Conservation (phyloP, 2,329 filamentous ascomycete genomes). For the Purpureocillium takamizusanense region DNA sequence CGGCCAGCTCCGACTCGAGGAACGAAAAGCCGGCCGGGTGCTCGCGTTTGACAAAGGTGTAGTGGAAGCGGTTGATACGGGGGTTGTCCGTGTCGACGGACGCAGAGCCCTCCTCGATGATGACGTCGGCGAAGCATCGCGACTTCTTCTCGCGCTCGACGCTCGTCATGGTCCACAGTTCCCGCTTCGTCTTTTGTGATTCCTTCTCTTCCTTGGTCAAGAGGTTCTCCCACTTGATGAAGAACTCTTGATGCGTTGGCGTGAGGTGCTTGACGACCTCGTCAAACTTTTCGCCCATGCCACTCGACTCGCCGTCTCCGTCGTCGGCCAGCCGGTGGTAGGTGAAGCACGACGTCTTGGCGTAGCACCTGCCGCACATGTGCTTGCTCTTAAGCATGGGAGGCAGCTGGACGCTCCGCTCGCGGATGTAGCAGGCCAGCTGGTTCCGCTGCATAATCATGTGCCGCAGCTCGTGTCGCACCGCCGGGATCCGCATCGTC, state of each 20-base stretch:
- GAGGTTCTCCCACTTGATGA: slow-evolving; percentile 88
- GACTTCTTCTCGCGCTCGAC: slow-evolving; percentile 78
- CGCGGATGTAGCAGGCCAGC: slow-evolving; percentile 74
- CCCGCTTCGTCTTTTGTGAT: slow-evolving; percentile 74
- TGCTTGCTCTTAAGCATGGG: slow-evolving; percentile 77
- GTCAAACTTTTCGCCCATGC: slow-evolving; percentile 72
- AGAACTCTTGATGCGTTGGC: slow-evolving; percentile 68
- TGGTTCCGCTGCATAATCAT: slow-evolving; percentile 97
- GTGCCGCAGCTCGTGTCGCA: slow-evolving; percentile 81
- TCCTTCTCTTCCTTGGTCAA: slow-evolving; percentile 93
- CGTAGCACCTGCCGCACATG: slow-evolving; percentile 81
- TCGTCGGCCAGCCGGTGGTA: slow-evolving; percentile 88
- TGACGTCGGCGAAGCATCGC: slow-evolving; percentile 80
- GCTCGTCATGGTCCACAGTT: slow-evolving; percentile 95
- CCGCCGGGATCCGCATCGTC: slow-evolving; percentile 73
- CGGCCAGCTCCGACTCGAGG: slow-evolving; percentile 75
- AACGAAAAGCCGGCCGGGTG: slow-evolving; percentile 64
- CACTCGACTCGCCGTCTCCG: slow-evolving; percentile 72
- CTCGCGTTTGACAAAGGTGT: slow-evolving; percentile 70
- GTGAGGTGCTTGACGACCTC: slow-evolving; percentile 73
- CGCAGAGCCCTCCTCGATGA: slow-evolving; percentile 70
- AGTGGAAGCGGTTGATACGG: slow-evolving; percentile 87
- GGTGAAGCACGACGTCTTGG: slow-evolving; percentile 81
- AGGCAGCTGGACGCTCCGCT: slow-evolving; percentile 70
- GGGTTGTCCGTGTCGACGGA: slow-evolving; percentile 59